Evolutionary conservation across 2,329 filamentous ascomycete species (phyloP).

Genomic region (Penicillium polonicum): DNA sequence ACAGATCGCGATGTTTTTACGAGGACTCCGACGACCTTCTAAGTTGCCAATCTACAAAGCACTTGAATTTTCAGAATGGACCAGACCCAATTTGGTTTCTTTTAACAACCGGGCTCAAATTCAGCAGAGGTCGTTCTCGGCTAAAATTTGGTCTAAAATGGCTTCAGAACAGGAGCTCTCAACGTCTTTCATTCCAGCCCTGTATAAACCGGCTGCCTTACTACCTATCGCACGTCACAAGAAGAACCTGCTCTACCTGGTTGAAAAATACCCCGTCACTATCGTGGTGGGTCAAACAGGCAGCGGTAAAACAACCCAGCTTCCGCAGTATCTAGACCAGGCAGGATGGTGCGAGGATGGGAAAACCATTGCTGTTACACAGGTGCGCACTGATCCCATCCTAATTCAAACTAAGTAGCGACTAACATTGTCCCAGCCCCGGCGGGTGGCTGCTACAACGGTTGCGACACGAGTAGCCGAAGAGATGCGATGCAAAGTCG

Average conservation of each 20-base stretch:
- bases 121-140: not conserved
- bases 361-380: slow-evolving; percentile 82
- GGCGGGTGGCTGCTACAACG: slow-evolving; percentile 85
- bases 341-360: slow-evolving; percentile 86
- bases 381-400: slow-evolving; percentile 59
- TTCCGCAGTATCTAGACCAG: slow-evolving; percentile 85
- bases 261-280: slow-evolving; percentile 80
- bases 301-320: slow-evolving; percentile 92
- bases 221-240: slow-evolving; percentile 85
- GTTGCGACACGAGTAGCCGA: slow-evolving; percentile 86
- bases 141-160: slow-evolving; percentile 30
- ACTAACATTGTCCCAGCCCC: slow-evolving; percentile 59
- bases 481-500: slow-evolving; percentile 80
- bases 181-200: slow-evolving; percentile 65
- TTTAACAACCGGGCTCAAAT: not conserved
- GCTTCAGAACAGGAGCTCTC: slow-evolving; percentile 46
- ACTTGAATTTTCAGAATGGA: slow-evolving; percentile 9
- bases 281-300: slow-evolving; percentile 93
- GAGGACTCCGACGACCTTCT: slow-evolving; percentile 7
- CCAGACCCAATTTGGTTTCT: not conserved
- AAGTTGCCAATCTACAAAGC: slow-evolving; percentile 1
- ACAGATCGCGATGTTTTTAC: slow-evolving; percentile 13
- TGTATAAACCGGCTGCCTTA: slow-evolving; percentile 80
- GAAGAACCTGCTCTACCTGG: slow-evolving; percentile 75
- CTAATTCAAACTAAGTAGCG: not conserved